A percentile compares a stretch with the other conserved stretches of the same genome.
Conservation (phyloP, 495 filamentous ascomycete species). For the Podospora pseudoanserina region DNA sequence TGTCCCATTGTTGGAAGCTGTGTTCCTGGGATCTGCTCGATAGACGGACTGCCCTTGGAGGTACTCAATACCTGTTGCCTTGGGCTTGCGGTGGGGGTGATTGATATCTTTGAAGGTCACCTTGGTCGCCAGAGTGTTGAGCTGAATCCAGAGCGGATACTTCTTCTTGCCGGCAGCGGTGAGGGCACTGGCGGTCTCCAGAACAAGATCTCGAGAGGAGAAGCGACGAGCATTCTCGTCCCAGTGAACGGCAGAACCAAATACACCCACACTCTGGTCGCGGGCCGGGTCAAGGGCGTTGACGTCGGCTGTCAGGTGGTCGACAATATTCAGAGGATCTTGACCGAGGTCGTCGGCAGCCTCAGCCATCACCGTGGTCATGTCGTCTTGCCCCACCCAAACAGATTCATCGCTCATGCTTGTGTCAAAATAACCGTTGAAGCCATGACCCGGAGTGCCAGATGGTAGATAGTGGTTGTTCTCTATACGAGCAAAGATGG, state of each 20-base stretch:
- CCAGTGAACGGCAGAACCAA: conserved; percentile 12
- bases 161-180: conserved; percentile 20
- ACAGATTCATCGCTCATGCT: conserved; percentile 37
- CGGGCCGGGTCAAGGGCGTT: conserved; percentile 13
- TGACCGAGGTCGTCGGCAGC: conserved; percentile 33
- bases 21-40: conserved; percentile 39
- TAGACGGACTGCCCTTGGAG: conserved; percentile 38
- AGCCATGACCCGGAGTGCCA: conserved; percentile 38
- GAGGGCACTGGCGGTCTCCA: conserved; percentile 28
- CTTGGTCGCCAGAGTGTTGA: conserved; percentile 39
- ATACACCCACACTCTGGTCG: conserved; percentile 16
- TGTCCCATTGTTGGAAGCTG: conserved; percentile 23
- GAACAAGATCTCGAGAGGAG: conserved; percentile 37
- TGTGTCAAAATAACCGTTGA: conserved; percentile 36
- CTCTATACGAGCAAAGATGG: conserved; percentile 36
- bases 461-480: conserved; percentile 37
- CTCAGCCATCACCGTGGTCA: conserved; percentile 35
- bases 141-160: conserved; percentile 34
- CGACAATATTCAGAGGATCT: conserved; percentile 14
- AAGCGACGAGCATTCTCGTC: conserved; percentile 25
- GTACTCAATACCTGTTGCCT: conserved; percentile 37
- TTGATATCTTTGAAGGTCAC: conserved; percentile 30
- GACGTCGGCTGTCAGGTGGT: conserved; percentile 18
- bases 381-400: conserved; percentile 29
- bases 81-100: conserved; percentile 9